Base-by-base conservation (phyloP, 306 rosid genomes). In the Pyrus betulifolia region DNA sequence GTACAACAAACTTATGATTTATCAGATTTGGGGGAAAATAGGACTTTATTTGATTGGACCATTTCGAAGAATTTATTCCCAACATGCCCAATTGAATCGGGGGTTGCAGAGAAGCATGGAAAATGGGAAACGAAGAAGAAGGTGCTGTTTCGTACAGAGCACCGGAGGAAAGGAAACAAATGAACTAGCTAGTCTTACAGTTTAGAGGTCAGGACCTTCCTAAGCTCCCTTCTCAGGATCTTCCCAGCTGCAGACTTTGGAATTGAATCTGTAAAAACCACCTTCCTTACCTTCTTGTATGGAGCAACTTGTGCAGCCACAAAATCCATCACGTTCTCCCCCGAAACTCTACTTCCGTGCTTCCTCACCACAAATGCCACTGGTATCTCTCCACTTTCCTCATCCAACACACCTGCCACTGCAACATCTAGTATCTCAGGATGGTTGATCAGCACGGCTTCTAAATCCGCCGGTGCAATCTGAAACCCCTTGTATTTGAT, bases 401-500 rank as follows among this genome's bases (percentile, higher is more conserved):
- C 86, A 75, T 92, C 87, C 68, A n/a, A 30, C 33, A 18, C 80
- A 81, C 73, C 86, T 62, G 83, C 63, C 31, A 87, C 86, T 4
- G 85, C 90, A 63, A 70, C 80, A 23, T 87, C 90, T 44, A 54
- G 38, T 74, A 87, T 81, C 77, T 87, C 85, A 1, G 90, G 85
- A 75, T 87, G 86, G 60, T 83, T 71, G 33, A 72, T 72, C 82
- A 87, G 76, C 61, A 84, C 80, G 30, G 83, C 78, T 82, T 87
- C 90, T 58, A 87, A 84, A 82, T 87, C 88, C 19, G 86, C 85
- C 5, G 88, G 86, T 57, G 88, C 86, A 80, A 87, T 82, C 86
- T 92, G 97, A 89, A 83, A 95, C 65, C 97, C 98, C 81, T 92
- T 95, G 84, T 92, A 95, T 81, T 95, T 95, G 87, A 95, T 95